These are phyloP conservation scores for Polygonum maritimum DNA, from an alignment of 148 eudicot species.

Conservation along the genomic window DNA sequence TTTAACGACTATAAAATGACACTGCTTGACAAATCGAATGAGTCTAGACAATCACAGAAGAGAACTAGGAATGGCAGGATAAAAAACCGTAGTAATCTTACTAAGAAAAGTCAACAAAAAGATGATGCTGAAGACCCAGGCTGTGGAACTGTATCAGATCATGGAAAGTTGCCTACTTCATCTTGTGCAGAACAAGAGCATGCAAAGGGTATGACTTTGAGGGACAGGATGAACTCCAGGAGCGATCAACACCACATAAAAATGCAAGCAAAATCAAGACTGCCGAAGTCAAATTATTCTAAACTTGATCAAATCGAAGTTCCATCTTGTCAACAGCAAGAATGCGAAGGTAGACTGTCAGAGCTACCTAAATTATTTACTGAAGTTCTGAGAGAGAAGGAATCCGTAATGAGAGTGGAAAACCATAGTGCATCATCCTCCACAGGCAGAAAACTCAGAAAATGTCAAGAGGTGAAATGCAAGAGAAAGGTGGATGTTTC, in stretches of 20 bases:
- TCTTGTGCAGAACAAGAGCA: background rate
- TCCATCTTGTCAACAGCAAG: slow-evolving; percentile 5
- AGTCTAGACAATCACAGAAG: slow-evolving; percentile 20
- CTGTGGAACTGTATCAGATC: slow-evolving; percentile 5
- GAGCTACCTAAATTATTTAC: slow-evolving; percentile 5
- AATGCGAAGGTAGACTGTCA: slow-evolving; percentile 7
- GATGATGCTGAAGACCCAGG: slow-evolving; percentile 13
- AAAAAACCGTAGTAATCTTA: slow-evolving; percentile 24
- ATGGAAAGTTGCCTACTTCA: slow-evolving; percentile 12
- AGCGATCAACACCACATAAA: background rate
- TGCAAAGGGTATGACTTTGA: background rate
- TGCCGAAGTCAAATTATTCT: background rate
- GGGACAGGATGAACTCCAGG: background rate
- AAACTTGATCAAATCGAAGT: slow-evolving; percentile 7
- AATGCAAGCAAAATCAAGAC: background rate
- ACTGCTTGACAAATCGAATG: slow-evolving; percentile 6
- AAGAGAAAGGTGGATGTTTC: slow-evolving; percentile 18
- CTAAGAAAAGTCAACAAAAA: slow-evolving; percentile 18
- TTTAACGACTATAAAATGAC: slow-evolving; percentile 8
- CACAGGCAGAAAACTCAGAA: slow-evolving; percentile 4
- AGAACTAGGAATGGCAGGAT: slow-evolving; percentile 24
- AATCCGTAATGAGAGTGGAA: background rate
- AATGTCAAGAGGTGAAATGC: slow-evolving; percentile 12
- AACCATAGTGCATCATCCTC: background rate
- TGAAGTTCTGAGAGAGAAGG: background rate